Conservation (phyloP, 2,329 filamentous ascomycete species). For the Myotisia sp. region DNA sequence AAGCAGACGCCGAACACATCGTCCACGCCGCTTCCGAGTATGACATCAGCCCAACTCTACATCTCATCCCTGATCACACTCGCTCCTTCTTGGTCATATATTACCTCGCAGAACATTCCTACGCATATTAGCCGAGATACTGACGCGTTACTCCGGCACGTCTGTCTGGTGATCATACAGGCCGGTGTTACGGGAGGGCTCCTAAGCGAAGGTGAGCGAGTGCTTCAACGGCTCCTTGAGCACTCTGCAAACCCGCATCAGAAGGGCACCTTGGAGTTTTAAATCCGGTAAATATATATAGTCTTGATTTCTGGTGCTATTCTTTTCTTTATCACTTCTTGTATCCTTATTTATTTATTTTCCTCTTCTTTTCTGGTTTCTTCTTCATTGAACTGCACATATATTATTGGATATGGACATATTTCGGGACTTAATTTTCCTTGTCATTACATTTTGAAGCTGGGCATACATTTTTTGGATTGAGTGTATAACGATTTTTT, state of each 20-base stretch:
- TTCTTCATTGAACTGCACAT: slow-evolving; percentile 1
- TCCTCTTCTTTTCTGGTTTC: background rate
- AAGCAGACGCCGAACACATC: background rate
- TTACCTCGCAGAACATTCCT: slow-evolving; percentile 12
- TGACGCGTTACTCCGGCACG: slow-evolving; percentile 18
- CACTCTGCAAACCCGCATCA: slow-evolving; percentile 10
- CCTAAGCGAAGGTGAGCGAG: slow-evolving; percentile 23
- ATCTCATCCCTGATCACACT: slow-evolving; percentile 13
- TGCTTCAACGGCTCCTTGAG: slow-evolving; percentile 20
- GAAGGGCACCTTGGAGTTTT: slow-evolving; percentile 19
- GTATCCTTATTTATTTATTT: slow-evolving; percentile 2
- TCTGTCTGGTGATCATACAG: slow-evolving; percentile 15
- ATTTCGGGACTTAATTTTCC: background rate
- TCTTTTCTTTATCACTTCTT: background rate
- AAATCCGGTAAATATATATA: slow-evolving; percentile 4
- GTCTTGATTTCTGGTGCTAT: background rate
- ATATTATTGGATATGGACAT: slow-evolving; percentile 1
- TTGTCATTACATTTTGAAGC: slow-evolving; percentile 1
- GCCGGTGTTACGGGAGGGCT: slow-evolving; percentile 19
- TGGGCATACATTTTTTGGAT: background rate
- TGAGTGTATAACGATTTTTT: background rate
- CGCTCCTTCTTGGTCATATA: slow-evolving; percentile 12
- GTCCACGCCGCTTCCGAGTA: background rate
- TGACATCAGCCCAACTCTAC: slow-evolving; percentile 12
- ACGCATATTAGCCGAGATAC: slow-evolving; percentile 14